Percentiles rank a stretch among this genome's conserved stretches.
Conservation (phyloP, 768 basidiomycete genomes). For the Phanerochaete carnosa region DNA sequence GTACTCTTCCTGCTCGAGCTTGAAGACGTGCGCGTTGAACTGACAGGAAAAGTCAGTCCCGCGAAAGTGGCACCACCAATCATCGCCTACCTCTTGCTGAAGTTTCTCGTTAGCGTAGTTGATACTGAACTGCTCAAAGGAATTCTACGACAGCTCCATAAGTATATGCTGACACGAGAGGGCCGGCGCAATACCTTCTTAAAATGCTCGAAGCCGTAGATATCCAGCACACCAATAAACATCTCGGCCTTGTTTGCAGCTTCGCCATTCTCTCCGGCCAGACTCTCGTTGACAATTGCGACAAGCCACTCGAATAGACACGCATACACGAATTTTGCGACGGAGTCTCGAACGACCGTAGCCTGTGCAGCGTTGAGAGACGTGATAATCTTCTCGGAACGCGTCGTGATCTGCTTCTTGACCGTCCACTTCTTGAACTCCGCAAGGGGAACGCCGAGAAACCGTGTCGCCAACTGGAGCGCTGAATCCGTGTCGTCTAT, state of each 20-base stretch:
- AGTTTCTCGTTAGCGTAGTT: conserved; percentile 99
- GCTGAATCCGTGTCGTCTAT: conserved; percentile 83
- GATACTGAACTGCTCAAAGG: conserved; percentile 98
- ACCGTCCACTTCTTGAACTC: conserved; percentile 99
- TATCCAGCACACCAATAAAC: conserved; percentile 99
- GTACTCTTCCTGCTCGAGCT: conserved; percentile 99
- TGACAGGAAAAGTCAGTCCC: conserved; percentile 25
- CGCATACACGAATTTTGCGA: conserved; percentile 98
- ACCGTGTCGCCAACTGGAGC: conserved; percentile 77
- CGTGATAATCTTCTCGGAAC: conserved; percentile 94
- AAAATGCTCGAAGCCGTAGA: conserved; percentile 96
- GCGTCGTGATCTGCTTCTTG: conserved; percentile 95
- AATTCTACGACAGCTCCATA: conserved; percentile 48
- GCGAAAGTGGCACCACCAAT: no score
- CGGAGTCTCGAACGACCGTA: conserved; percentile 90
- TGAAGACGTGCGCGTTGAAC: conserved; percentile 99
- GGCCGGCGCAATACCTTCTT: conserved; percentile 79
- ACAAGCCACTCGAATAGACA: conserved; percentile 99
- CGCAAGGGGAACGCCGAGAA: conserved; percentile 82
- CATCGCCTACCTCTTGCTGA: conserved; percentile 83
- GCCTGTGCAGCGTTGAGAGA: conserved; percentile 84
- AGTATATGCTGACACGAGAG: neutral
- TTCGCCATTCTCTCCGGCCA: conserved; percentile 93
- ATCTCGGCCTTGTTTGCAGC: conserved; percentile 89
- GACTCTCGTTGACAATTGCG: conserved; percentile 93